Evolutionary conservation across 2,329 filamentous ascomycete species (phyloP), one percentile per base, ranked within the genome.

Genomic region (Fusarium odoratissimum): DNA sequence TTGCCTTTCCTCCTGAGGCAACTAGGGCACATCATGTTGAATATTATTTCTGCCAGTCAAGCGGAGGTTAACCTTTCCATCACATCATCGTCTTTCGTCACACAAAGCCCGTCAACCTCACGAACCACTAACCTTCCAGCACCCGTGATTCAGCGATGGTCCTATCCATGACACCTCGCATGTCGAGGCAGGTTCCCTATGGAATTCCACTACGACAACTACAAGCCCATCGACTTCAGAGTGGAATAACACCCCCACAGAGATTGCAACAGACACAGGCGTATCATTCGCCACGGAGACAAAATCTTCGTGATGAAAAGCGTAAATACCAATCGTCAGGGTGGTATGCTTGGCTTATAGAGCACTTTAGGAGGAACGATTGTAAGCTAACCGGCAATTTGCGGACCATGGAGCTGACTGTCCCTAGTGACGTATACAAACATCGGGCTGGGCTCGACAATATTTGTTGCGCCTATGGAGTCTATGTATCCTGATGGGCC

Each of bases 271-370:
- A 10, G 16, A 21, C 46, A 14, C 30, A 14, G 12, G 11, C 16
- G 3, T 35, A 51, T 51, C 2, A 33, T 25, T 51, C 48, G n/a
- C n/a, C 11, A 2, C 48, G 8, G 17, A 19, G 48, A 10, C 11
- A 14, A 21, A 25, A 1, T 8, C 6, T 2, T 28, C 0, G 6
- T 13, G 7, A 37, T 8, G n/a, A 37, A 21, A 35, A 3, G 9
- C 31, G 2, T 16, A 4, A 37, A 3, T 2, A 37, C 16, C 3
- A 16, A 12, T 5, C 8, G 6, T 16, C 13, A 7, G 13, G 33
- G 31, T 16, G 4, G 0, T 8, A 5, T 16, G 13, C 8, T 2
- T 31, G 17, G 17, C 3, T 37, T 2, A 6, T 8, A 16, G 21
- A 12, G 23, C 23, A 52, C 23, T 16, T 28, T 4, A 6, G 11